Base-by-base conservation (phyloP, 2,329 filamentous ascomycete genomes). In the Aurifilum marmelostoma region DNA sequence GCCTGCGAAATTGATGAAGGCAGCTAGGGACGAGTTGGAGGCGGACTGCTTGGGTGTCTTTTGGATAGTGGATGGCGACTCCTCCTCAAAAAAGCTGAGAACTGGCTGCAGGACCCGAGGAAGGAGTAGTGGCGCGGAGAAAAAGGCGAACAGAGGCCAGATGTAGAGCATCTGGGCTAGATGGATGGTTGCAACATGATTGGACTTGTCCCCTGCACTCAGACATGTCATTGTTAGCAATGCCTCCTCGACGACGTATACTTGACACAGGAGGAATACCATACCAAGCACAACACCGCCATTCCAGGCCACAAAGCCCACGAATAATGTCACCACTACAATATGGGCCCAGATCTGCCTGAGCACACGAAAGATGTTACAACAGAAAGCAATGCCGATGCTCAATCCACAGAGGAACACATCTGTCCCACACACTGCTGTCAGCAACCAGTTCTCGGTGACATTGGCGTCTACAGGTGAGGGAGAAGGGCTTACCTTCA, bases 131-230 rank as follows among this genome's bases (percentile, higher is more conserved):
- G 96, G 95, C 63, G 89, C 88, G 0, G 94, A 97, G 82, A 97
- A 98, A 81, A 98, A 97, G 47, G 88, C 82, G 69, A 97, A 90
- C 71, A 97, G 92, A 0, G 94, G 91, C 92, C 94, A 97, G 73
- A 98, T 90, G 76, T 99, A 99, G 24, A 98, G 89, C 87, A 99
- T 92, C 80, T 99, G 96, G 0, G 95, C 87, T 6, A 96, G 81
- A 76, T 99, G 95, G 16, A 98, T 82, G 0, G 94, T 96, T 0
- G 94, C 94, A 41, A 96, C 85, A 76, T 99, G 96, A 76, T 97
- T 97, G 34, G 92, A 91, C 80, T 97, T 98, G 80, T 99, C 96
- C 50, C 94, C 92, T 93, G 67, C 3, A 29, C 29, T 34, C 4
- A 27, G 14, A 47, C 1, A 52, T n/a, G 67, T 82, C 66, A 82